A percentile compares a stretch with the other conserved stretches of the same genome.
phyloP scores from a whole-genome alignment of 148 eudicot genomes.

The Fagopyrum esculentum region DNA sequence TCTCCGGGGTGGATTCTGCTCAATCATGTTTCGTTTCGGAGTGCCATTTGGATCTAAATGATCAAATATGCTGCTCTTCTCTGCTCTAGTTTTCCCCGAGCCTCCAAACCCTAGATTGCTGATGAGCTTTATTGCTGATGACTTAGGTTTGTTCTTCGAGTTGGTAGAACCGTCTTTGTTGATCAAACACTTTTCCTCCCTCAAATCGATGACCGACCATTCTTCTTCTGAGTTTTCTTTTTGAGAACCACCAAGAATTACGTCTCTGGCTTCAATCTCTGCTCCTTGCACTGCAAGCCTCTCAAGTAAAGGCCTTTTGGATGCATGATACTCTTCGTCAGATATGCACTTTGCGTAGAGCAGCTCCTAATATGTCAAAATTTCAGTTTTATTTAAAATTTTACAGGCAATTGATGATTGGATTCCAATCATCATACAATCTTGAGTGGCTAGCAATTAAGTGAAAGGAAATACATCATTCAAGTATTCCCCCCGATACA shows the following conservation, averaged over 20 bases:
- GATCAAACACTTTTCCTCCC: slow-evolving; percentile 36
- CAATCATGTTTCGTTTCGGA: slow-evolving; percentile 16
- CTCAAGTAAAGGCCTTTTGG: slow-evolving; percentile 79
- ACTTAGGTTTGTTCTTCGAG: slow-evolving; percentile 33
- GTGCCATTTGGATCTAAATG: not conserved
- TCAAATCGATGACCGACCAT: slow-evolving; percentile 79
- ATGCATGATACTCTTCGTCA: slow-evolving; percentile 80
- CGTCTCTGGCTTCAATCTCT: slow-evolving; percentile 51
- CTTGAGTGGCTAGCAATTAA: not conserved
- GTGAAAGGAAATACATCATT: not conserved
- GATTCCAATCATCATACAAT: too few species aligned
- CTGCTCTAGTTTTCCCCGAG: slow-evolving; percentile 31
- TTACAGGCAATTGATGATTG: too few species aligned
- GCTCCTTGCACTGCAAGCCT: slow-evolving; percentile 86
- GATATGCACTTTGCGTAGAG: slow-evolving; percentile 78
- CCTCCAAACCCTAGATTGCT: slow-evolving; percentile 44
- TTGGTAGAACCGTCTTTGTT: slow-evolving; percentile 28
- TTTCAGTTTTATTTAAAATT: not conserved
- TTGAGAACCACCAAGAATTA: slow-evolving; percentile 30
- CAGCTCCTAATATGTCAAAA: slow-evolving; percentile 43
- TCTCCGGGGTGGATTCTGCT: not conserved
- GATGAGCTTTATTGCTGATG: slow-evolving; percentile 40
- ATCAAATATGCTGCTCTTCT: slow-evolving; percentile 37
- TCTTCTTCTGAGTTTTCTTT: slow-evolving; percentile 41
- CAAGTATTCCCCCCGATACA: too few species aligned